These are phyloP conservation scores for Paraurostyla sp. DNA, from an alignment of 73 alveolate genomes.

Conservation along the genomic window DNA sequence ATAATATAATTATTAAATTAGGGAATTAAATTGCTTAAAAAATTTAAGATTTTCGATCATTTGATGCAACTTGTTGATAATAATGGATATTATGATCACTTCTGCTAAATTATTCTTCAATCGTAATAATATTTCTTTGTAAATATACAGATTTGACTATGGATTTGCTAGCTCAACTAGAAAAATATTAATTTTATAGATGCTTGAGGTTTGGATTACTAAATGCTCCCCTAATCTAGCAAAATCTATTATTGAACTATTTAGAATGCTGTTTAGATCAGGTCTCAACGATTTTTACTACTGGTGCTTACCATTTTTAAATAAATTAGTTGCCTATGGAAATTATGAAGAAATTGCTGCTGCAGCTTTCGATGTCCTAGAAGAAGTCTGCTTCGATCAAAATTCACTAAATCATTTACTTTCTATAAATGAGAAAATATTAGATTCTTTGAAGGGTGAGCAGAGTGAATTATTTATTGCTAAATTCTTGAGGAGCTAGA, in stretches of 20 bases:
- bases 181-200: no score
- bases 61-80: slow-evolving; percentile 56
- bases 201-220: slow-evolving; percentile 66
- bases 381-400: slow-evolving; percentile 71
- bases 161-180: slow-evolving; percentile 58
- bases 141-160: slow-evolving; percentile 60
- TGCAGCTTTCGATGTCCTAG: slow-evolving; percentile 69
- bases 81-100: slow-evolving; percentile 71
- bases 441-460: slow-evolving; percentile 44
- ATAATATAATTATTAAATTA: neutral
- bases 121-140: slow-evolving; percentile 34
- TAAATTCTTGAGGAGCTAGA: slow-evolving; percentile 36
- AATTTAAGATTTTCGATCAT: slow-evolving; percentile 67
- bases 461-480: slow-evolving; percentile 52
- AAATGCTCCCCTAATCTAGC: slow-evolving; percentile 61
- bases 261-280: slow-evolving; percentile 76
- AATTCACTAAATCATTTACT: slow-evolving; percentile 48
- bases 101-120: slow-evolving; percentile 57
- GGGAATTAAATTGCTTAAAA: slow-evolving; percentile 65
- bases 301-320: slow-evolving; percentile 72
- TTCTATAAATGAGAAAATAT: slow-evolving; percentile 18
- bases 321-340: slow-evolving; percentile 24
- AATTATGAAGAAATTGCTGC: slow-evolving; percentile 54
- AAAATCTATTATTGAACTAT: slow-evolving; percentile 68
- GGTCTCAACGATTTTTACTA: slow-evolving; percentile 68